phyloP scores from a whole-genome alignment of 257 asterid genomes.

The Primulina huaijiensis region DNA sequence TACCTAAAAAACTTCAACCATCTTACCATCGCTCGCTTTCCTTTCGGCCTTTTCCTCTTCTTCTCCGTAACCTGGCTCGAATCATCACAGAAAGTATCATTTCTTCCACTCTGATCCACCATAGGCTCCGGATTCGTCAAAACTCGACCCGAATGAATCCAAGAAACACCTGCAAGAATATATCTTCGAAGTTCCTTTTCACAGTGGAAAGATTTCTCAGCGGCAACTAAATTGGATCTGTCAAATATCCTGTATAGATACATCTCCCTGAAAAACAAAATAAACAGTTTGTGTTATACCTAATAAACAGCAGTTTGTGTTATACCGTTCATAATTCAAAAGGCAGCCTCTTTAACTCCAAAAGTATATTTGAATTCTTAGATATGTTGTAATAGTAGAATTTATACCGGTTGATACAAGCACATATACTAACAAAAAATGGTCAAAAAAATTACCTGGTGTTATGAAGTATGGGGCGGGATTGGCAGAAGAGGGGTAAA shows the following conservation, averaged over 20 bases:
- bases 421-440: not conserved
- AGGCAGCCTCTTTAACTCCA: not conserved
- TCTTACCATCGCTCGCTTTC: constrained; percentile 80
- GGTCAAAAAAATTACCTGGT: constrained; percentile 36
- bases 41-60: constrained; percentile 83
- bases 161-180: constrained; percentile 33
- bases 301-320: constrained; percentile 21
- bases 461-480: constrained; percentile 27
- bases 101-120: constrained; percentile 34
- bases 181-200: constrained; percentile 26
- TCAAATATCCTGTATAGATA: constrained; percentile 38
- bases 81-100: constrained; percentile 29
- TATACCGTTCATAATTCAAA: not conserved
- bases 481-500: constrained; percentile 19
- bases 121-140: constrained; percentile 31
- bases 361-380: not conserved
- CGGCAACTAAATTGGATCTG: constrained; percentile 23
- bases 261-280: constrained; percentile 30
- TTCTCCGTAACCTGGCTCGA: constrained; percentile 38
- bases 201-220: constrained; percentile 24
- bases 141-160: constrained; percentile 47
- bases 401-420: not conserved
- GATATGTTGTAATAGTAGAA: not conserved
- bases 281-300: constrained; percentile 18
- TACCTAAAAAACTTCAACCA: constrained; percentile 87